Evolutionary conservation across 345 rosid genomes (phyloP), one percentile per base, ranked within the genome.

Genomic region (Triadica sebifera): DNA sequence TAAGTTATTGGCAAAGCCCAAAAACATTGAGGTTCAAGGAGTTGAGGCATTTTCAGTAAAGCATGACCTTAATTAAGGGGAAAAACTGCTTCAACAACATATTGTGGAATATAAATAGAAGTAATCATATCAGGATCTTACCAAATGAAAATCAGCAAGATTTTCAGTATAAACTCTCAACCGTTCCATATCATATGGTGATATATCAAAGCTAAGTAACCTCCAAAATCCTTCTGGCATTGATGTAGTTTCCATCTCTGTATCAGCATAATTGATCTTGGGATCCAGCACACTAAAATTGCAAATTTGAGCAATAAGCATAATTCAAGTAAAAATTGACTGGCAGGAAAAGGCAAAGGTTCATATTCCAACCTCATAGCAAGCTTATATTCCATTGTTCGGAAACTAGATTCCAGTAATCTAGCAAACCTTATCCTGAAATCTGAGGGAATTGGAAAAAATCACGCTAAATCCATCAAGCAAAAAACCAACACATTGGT

Each of bases 341-440:
- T 57, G 59, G 49, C 60, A 41, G 47, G 4, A 19, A 80, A 74
- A 59, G 61, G 61, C 73, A 80, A 76, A 60, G 49, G 71, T 74
- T 76, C 3, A 24, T 62, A 70, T 51, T 69, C 81, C 75, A 45
- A 89, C 99, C 96, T 96, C 99, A 93, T 89, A 47, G 89, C 93
- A 83, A 96, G 97, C 80, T 91, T 96, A 74, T 87, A 90, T 64
- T 96, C 98, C 94, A 96, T 89, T 69, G 75, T 74, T 68, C 82
- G 84, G 78, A 93, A 91, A 79, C 83, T 78, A 68, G 81, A 73
- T 75, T 22, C 67, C 70, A 95, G 75, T 16, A 86, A 86, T 74
- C 90, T 85, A 56, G 87, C 78, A 75, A 95, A 95, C 69, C 85
- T 85, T 83, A 63, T 80, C 85, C 78, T 93, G 88, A 93, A 95